phyloP scores from a whole-genome alignment of 495 filamentous ascomycete genomes.

The Echria macrotheca region DNA sequence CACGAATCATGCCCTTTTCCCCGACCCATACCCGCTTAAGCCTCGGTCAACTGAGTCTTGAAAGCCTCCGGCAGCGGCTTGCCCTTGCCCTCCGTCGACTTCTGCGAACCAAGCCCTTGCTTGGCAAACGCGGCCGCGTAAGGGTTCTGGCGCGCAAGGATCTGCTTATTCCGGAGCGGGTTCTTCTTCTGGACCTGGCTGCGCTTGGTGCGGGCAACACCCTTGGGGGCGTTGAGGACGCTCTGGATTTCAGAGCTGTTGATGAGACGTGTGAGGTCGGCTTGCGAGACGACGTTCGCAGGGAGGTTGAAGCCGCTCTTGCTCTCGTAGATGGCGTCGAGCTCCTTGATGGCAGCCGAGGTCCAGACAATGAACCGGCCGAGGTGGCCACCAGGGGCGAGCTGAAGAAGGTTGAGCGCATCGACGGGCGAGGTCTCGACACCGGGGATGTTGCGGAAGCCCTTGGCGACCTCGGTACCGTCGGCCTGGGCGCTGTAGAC shows the following conservation, averaged over 20 bases:
- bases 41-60: slow-evolving; percentile 36
- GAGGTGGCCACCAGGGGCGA: slow-evolving; percentile 96
- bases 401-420: slow-evolving; percentile 95
- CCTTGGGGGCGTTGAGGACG: slow-evolving; percentile 83
- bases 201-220: slow-evolving; percentile 86
- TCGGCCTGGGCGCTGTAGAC: slow-evolving; percentile 93
- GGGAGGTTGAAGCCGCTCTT: slow-evolving; percentile 99
- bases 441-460: slow-evolving; percentile 97
- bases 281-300: slow-evolving; percentile 77
- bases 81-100: slow-evolving; percentile 35
- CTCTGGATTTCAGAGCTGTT: slow-evolving; percentile 98
- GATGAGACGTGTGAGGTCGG: slow-evolving; percentile 93
- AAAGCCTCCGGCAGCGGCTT: slow-evolving; percentile 30
- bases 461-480: slow-evolving; percentile 81
- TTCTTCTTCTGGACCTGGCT: slow-evolving; percentile 96
- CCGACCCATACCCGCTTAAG: slow-evolving; percentile 23
- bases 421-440: slow-evolving; percentile 95
- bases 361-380: slow-evolving; percentile 99
- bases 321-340: slow-evolving; percentile 92
- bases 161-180: slow-evolving; percentile 95
- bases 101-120: slow-evolving; percentile 47
- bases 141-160: slow-evolving; percentile 93
- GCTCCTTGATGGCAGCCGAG: slow-evolving; percentile 89
- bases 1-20: slow-evolving; percentile 24
- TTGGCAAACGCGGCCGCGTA: slow-evolving; percentile 84